phyloP scores from a whole-genome alignment of 305 asterid genomes.

The Stenogyne calaminthoides region DNA sequence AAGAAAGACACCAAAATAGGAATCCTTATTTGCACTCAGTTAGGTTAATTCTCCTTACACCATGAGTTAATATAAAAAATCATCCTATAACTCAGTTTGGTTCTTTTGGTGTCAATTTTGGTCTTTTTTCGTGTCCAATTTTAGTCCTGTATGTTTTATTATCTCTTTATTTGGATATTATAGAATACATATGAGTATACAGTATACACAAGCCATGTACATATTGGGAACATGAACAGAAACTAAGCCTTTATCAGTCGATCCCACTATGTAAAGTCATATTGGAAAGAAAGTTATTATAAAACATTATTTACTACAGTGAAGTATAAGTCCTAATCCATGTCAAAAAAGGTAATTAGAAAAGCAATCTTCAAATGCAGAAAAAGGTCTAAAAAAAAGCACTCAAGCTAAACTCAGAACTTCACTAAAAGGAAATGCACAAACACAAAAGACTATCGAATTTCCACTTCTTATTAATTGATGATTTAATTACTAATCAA shows the following conservation, averaged over 20 bases:
- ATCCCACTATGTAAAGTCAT: background rate
- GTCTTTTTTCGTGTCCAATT: too few relatives aligned
- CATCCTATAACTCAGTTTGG: too few relatives aligned
- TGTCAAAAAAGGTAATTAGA: background rate
- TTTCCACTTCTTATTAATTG: constrained; percentile 9
- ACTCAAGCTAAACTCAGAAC: background rate
- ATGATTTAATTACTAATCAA: constrained; percentile 1
- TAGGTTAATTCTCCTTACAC: constrained; percentile 10
- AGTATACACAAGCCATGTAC: constrained; percentile 7
- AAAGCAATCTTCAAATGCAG: constrained; percentile 8
- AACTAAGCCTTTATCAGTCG: background rate
- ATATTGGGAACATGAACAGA: constrained; percentile 2
- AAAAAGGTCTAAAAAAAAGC: background rate
- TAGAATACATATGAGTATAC: constrained; percentile 11
- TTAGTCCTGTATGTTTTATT: too few relatives aligned
- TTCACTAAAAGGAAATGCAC: constrained; percentile 15
- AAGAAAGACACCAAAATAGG: constrained; percentile 20
- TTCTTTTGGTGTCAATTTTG: too few relatives aligned
- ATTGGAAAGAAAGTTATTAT: constrained; percentile 11
- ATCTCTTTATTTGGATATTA: background rate
- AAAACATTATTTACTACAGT: background rate
- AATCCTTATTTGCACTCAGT: constrained; percentile 11
- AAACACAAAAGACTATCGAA: constrained; percentile 14
- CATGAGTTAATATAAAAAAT: background rate
- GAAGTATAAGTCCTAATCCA: constrained; percentile 11